Evolutionary conservation across 108 stramenopile genomes (phyloP), one percentile per base, ranked within the genome.

Genomic region (Cyclostephanos tholiformis): DNA sequence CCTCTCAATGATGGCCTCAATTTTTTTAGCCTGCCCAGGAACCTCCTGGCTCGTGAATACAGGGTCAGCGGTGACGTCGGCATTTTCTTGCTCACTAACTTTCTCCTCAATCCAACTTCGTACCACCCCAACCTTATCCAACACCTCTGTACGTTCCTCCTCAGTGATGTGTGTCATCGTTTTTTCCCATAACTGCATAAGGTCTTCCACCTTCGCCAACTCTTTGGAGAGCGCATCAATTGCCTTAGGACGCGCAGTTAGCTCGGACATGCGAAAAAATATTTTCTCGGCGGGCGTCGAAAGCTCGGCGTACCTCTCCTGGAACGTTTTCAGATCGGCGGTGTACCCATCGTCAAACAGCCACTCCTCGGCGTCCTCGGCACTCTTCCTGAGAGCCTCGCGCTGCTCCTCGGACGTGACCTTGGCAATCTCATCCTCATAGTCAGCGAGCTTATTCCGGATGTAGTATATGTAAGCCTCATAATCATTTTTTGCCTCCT

Each of bases 361-460:
- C 99, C 99, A 99, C 9, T 98, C 97, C 78, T 97, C 96, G 12
- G 90, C 88, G 53, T 86, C 93, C 30, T 87, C 75, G 19, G 92
- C 87, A 50, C 87, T 60, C 43, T 91, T 83, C 19, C 72, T 65
- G 58, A 97, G 72, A 39, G 91, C 92, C 65, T 93, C 93, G 25
- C 97, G 89, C 74, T 98, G 97, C 65, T 97, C 97, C 39, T 98
- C 96, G 11, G 95, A 97, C 9, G 95, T 89, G 17, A 99, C 92
- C 70, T 79, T 74, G 66, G 60, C 76, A 63, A 98, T 65, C 13
- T 84, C 71, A 29, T 97, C 95, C 57, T 90, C 93, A 41, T 89
- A 76, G 75, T 97, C 95, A 26, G 72, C 41, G 7, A 97, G 78
- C 71, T 91, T 91, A 66, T 96, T 95, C 70, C 94, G 91, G 69